phyloP scores from a whole-genome alignment of 495 filamentous ascomycete genomes.

The Parachaetomium inaequale region DNA sequence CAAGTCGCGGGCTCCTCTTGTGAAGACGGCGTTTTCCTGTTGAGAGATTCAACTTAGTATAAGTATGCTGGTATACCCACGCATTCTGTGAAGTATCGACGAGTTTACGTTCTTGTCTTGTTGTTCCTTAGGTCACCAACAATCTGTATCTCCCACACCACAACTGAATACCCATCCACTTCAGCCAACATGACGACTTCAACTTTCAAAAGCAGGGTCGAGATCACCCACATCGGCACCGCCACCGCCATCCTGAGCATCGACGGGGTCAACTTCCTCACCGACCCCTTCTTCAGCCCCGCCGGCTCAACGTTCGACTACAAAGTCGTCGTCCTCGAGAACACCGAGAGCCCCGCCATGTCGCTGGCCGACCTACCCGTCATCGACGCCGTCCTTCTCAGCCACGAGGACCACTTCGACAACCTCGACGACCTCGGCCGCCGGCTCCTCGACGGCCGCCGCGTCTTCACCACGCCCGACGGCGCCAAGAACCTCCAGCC shows the following conservation, averaged over 20 bases:
- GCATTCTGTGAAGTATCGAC: too few species aligned
- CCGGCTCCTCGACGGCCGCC: slow-evolving; percentile 48
- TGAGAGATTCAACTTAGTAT: too few species aligned
- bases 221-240: slow-evolving; percentile 49
- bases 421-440: slow-evolving; percentile 49
- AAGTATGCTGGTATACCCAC: too few species aligned
- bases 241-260: slow-evolving; percentile 51
- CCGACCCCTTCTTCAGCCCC: slow-evolving; percentile 53
- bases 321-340: not conserved
- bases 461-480: not conserved
- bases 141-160: not conserved
- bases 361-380: slow-evolving; percentile 40
- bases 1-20: too few species aligned
- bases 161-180: too few species aligned
- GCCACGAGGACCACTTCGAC: slow-evolving; percentile 55
- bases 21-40: too few species aligned
- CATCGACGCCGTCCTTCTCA: slow-evolving; percentile 51
- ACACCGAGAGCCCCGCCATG: slow-evolving; percentile 31
- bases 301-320: slow-evolving; percentile 19
- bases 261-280: slow-evolving; percentile 46
- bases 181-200: not conserved
- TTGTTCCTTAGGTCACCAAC: too few species aligned
- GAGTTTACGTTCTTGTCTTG: too few species aligned
- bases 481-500: not conserved
- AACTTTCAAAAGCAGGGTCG: not conserved